Conservation (phyloP, 352 stramenopile genomes). For the Globisporangium iwayamae region DNA sequence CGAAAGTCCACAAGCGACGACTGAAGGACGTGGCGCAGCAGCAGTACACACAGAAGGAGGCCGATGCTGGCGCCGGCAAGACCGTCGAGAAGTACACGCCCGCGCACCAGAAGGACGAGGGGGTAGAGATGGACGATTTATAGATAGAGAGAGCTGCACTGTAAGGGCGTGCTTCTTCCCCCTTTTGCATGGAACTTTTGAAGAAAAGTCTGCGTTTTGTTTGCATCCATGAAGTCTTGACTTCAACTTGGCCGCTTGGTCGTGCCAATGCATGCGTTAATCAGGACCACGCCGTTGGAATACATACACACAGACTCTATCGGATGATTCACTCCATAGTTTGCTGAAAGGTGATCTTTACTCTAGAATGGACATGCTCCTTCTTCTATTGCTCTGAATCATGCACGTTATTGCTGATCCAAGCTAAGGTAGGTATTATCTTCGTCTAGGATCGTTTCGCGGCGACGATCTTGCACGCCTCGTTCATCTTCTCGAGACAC, state of each 20-base stretch:
- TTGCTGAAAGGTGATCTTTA: too few relatives aligned
- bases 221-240: not conserved
- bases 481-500: slow-evolving; percentile 68
- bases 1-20: slow-evolving; percentile 86
- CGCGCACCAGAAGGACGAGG: slow-evolving; percentile 33
- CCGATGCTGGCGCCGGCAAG: slow-evolving; percentile 68
- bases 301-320: too few relatives aligned
- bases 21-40: slow-evolving; percentile 88
- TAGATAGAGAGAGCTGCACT: slow-evolving; percentile 22
- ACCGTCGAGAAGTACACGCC: slow-evolving; percentile 70
- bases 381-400: not conserved
- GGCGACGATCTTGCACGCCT: slow-evolving; percentile 37
- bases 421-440: not conserved
- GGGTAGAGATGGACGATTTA: slow-evolving; percentile 57
- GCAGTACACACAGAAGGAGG: slow-evolving; percentile 87
- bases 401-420: not conserved
- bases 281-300: not conserved
- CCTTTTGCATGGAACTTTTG: not conserved
- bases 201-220: not conserved
- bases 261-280: not conserved
- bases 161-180: not conserved
- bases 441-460: slow-evolving; percentile 9
- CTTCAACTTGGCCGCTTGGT: not conserved
- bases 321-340: too few relatives aligned
- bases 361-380: not conserved